These are phyloP conservation scores for Oldenlandia corymbosa DNA, from an alignment of 257 asterid species.

Conservation along the genomic window DNA sequence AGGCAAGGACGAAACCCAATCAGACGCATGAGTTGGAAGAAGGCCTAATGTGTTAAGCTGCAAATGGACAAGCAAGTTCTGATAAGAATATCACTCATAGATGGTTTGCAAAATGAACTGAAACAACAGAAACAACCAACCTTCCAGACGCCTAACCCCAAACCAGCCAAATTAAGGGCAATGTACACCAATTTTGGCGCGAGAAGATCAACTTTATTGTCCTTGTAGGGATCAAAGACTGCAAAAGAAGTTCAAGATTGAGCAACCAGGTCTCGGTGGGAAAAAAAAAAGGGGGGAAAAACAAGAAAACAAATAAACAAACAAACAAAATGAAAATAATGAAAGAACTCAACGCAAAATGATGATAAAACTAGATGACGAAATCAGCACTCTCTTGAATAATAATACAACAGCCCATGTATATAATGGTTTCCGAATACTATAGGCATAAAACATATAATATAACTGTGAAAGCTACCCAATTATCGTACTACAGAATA, in stretches of 20 bases:
- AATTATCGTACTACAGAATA: not conserved
- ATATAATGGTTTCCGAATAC: not conserved
- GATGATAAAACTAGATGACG: not conserved
- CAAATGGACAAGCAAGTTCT: constrained; percentile 10
- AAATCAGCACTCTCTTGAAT: not conserved
- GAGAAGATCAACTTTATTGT: constrained; percentile 74
- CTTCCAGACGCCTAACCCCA: constrained; percentile 95
- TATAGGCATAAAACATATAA: not conserved
- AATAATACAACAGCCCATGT: too few relatives aligned
- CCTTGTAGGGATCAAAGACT: constrained; percentile 97
- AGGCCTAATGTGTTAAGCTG: constrained; percentile 96
- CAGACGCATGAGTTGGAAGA: constrained; percentile 96
- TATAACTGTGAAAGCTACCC: not conserved
- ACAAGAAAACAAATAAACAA: too few relatives aligned
- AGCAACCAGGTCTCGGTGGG: constrained; percentile 6
- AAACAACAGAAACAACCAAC: constrained; percentile 32
- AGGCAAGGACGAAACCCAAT: constrained; percentile 97
- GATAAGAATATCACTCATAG: not conserved
- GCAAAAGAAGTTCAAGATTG: constrained; percentile 22
- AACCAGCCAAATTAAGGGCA: constrained; percentile 80
- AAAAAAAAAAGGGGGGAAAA: not conserved
- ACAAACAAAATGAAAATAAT: too few relatives aligned
- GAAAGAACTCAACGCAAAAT: too few relatives aligned
- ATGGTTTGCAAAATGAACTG: not conserved
- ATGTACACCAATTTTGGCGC: constrained; percentile 68